A percentile compares a stretch with the other conserved stretches of the same genome.
Conservation (phyloP, 352 stramenopile species). For the Albugo candida region DNA sequence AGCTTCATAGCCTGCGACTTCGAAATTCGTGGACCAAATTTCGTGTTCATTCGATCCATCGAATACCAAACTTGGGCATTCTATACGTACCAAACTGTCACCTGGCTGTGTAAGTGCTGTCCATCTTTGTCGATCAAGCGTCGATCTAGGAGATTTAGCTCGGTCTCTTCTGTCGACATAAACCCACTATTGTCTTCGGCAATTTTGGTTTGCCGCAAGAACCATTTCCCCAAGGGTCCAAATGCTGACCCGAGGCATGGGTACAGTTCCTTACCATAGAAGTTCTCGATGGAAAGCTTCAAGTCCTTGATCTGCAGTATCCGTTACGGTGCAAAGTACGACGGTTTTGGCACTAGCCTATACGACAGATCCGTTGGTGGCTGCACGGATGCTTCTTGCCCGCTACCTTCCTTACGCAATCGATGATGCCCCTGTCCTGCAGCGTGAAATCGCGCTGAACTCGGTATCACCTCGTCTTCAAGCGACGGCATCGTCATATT, state of each 20-base stretch:
- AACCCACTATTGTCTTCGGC: not conserved
- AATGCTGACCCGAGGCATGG: not conserved
- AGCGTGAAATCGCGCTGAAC: no score
- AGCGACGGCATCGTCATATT: no score
- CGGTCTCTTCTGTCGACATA: not conserved
- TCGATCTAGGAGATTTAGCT: not conserved
- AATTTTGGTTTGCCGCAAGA: not conserved
- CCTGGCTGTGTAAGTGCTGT: not conserved
- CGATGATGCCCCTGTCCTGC: no score
- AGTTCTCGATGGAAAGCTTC: not conserved
- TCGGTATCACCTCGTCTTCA: no score
- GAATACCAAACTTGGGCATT: not conserved
- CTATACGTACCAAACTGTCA: not conserved
- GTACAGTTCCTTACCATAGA: not conserved
- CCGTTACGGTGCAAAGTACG: not conserved
- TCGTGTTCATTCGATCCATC: not conserved
- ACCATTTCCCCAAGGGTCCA: not conserved
- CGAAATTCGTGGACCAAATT: not conserved
- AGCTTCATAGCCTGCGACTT: not conserved
- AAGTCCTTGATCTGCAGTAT: not conserved
- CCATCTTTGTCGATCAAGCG: not conserved
- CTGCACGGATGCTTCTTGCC: not conserved
- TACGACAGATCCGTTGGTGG: not conserved
- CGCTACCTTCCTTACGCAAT: no score
- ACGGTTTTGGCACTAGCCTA: no score